Evolutionary conservation across 306 rosid genomes (phyloP).

Genomic region (Vigna radiata): DNA sequence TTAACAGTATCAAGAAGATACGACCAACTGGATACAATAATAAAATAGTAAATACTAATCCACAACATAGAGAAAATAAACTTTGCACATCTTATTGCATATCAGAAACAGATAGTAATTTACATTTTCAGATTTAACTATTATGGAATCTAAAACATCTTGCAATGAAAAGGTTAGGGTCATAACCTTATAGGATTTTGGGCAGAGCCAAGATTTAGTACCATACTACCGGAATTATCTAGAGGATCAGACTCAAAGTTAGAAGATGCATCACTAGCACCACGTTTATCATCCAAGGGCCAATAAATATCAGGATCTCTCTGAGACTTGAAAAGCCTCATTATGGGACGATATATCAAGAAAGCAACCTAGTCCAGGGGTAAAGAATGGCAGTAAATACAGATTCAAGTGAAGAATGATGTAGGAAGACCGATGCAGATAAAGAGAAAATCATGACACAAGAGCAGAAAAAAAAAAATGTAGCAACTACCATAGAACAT

Average conservation of each 20-base stretch:
- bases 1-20: conserved; percentile 82
- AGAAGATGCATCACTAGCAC: conserved; percentile 50
- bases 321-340: conserved; percentile 86
- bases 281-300: conserved; percentile 76
- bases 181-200: conserved; percentile 65
- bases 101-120: conserved; percentile 6
- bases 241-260: conserved; percentile 67
- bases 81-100: conserved; percentile 25
- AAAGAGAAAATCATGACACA: conserved; percentile 12
- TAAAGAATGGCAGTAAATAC: conserved; percentile 23
- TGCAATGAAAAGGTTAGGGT: not conserved
- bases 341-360: conserved; percentile 94
- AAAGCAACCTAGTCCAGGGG: conserved; percentile 78
- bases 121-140: conserved; percentile 6
- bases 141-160: conserved; percentile 34
- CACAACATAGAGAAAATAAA: conserved; percentile 15
- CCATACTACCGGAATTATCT: conserved; percentile 56
- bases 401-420: conserved; percentile 24
- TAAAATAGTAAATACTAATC: conserved; percentile 28
- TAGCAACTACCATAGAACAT: not conserved
- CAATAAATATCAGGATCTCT: conserved; percentile 73
- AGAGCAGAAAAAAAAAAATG: not conserved
- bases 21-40: conserved; percentile 71
- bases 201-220: conserved; percentile 80
- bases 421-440: not conserved